Evolutionary conservation across 306 rosid species (phyloP).

Genomic region (Ormosia semicastrata): DNA sequence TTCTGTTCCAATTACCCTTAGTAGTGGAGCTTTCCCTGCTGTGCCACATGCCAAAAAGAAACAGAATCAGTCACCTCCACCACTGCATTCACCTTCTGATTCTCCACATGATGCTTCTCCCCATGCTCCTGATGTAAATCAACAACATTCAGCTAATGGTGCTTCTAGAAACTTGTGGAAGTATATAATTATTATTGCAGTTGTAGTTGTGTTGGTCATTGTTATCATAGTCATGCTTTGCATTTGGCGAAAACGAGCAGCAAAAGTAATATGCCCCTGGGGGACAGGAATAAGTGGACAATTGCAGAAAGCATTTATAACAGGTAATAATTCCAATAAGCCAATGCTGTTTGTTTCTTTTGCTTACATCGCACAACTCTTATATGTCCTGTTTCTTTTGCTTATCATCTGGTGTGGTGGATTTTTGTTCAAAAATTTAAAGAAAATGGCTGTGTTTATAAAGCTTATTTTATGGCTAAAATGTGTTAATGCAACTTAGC

Average conservation of each 20-base stretch:
- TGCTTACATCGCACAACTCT: too few relatives aligned
- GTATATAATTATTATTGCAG: constrained; percentile 33
- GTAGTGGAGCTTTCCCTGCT: constrained; percentile 85
- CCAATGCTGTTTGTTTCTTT: not conserved
- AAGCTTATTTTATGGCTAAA: not conserved
- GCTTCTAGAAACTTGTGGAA: constrained; percentile 51
- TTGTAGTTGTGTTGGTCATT: constrained; percentile 44
- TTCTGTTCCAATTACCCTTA: constrained; percentile 45
- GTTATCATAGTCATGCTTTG: constrained; percentile 45
- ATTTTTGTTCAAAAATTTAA: not conserved
- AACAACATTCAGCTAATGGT: not conserved
- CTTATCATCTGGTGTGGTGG: not conserved
- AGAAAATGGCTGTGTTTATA: not conserved
- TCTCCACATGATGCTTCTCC: constrained; percentile 27
- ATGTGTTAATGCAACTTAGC: not conserved
- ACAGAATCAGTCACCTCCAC: constrained; percentile 31
- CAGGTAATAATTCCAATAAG: constrained; percentile 53
- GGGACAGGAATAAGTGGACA: constrained; percentile 94
- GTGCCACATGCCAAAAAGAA: constrained; percentile 42
- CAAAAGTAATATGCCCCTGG: constrained; percentile 77
- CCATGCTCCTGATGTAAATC: not conserved
- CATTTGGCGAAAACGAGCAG: constrained; percentile 67
- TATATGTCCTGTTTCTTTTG: not conserved
- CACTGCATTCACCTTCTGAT: constrained; percentile 21
- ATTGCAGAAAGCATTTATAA: constrained; percentile 85